Evolutionary conservation across 306 rosid genomes (phyloP), one percentile per base, ranked within the genome.

Genomic region (Dryas alaskensis): DNA sequence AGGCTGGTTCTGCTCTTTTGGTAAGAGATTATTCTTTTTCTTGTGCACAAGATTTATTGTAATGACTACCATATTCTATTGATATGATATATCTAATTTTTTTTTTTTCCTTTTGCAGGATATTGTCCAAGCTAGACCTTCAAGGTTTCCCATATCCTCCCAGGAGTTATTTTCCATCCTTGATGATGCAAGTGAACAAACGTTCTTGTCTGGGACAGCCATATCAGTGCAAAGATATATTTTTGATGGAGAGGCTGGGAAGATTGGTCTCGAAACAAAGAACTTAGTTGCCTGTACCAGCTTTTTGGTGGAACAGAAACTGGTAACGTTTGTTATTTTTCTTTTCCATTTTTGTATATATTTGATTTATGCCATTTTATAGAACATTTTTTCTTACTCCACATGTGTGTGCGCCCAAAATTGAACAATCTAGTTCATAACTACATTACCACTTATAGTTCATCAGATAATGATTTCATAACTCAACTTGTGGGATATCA

Each of bases 1-100:
- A 79, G 89, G 93, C 97, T 77, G 98, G 98, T 73, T 83, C 92
- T 78, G 83, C 86, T 71, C 92, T 93, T 78, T 77, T 87, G 97
- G 98, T 93, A 76, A 79, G 86, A 47, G 80, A 63, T 72, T 75
- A 64, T 60, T 25, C 49, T 59, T 45, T 17, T 11, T 74, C 49
- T 52, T 62, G 48, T 73, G 69, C 66, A 55, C 75, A 76, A 59
- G 43, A 57, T 73, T 65, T 46, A 42, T 47, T 73, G 46, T 54
- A 40, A 39, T 47, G 31, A 10, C 59, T 57, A 62, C 58, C 31
- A 45, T 75, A 12, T 63, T 60, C 31, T 37, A 17, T 71, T 63
- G 60, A 67, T 70, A 60, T 77, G 58, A 63, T n/a, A 63, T 67
- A 52, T 73, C 37, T 57, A 53, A 71, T 12, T 14, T 50, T 4